Conservation (phyloP, 371 early-diverging fungal genomes). For the Mucor mucedo region DNA sequence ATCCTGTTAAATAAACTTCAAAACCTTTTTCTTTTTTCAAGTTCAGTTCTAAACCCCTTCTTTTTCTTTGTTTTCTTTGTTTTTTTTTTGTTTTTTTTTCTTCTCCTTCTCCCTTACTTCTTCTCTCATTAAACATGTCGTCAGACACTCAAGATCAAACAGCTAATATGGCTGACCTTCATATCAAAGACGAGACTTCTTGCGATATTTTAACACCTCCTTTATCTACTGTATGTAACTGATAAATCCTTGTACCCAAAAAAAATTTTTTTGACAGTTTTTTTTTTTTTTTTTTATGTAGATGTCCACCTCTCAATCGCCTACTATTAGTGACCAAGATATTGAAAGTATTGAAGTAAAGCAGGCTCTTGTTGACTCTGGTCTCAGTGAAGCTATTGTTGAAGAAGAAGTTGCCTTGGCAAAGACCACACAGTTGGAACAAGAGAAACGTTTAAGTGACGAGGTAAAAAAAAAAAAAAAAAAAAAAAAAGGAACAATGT, state of each 20-base stretch:
- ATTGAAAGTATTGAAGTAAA: conserved; percentile 21
- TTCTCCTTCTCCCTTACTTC: not conserved
- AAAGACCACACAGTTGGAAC: conserved; percentile 45
- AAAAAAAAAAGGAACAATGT: conserved; percentile 6
- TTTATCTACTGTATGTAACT: conserved; percentile 1
- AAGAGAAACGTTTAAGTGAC: conserved; percentile 51
- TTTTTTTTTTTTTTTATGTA: not conserved
- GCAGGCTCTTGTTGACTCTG: conserved; percentile 37
- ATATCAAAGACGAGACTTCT: not conserved
- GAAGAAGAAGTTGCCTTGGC: conserved; percentile 59
- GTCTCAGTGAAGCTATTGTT: conserved; percentile 42
- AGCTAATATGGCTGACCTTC: not conserved
- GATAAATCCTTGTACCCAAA: not conserved
- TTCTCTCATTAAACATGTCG: conserved; percentile 11
- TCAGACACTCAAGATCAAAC: not conserved
- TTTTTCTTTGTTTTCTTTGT: conserved; percentile 1
- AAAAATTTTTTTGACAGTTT: conserved; percentile 8
- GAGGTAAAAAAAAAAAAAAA: conserved; percentile 36
- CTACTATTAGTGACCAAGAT: conserved; percentile 29
- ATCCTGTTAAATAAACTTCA: not conserved
- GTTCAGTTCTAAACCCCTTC: not conserved
- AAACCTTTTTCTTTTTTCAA: not conserved
- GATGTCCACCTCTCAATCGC: conserved; percentile 21
- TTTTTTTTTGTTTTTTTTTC: conserved; percentile 13
- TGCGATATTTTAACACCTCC: conserved; percentile 4